Evolutionary conservation across 345 rosid species (phyloP), one percentile per base, ranked within the genome.

Genomic region (Conringia planisiliqua): DNA sequence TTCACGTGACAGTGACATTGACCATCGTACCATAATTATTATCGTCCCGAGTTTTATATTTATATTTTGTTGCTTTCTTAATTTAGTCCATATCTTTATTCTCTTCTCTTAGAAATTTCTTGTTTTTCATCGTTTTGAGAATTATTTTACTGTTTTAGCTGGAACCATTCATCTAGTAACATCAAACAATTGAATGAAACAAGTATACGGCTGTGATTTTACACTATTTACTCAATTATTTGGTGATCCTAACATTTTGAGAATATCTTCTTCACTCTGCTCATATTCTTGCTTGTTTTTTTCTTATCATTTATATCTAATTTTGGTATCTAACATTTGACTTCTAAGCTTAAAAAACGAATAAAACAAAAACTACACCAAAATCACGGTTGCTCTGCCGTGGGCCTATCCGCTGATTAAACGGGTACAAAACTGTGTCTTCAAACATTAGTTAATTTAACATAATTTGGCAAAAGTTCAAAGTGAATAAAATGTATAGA

Each of bases 1-100:
- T 36, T 72, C 86, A 82, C 81, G 86, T 85, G 86, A 75, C 61
- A 16, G 48, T 73, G 68, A 48, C 79, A 50, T 39, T 72, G 29
- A 80, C 67, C 18, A 65, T 47, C 73, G 43, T 29, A 66, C 59
- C 67, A 38, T 66, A 22, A 57, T 40, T 55, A 74, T 57, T 17
- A 64, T 30, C 12, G 36, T 64, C 35, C 47, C 20, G 27, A 32
- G 32, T 51, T 51, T 51, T 51, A 51, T 51, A 11, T 24, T 51
- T 22, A 24, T 12, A 20, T 22, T 48, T 20, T 9, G 27, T 18
- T 48, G 11, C 55, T 48, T 48, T 48, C 27, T 48, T 48, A 10
- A 1, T 44, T 18, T 13, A 6, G 55, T 20, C 64, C 12, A 20
- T 26, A n/a, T 20, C 42, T 12, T 54, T n/a, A 6, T 50, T 20